Percentiles rank a stretch among this genome's conserved stretches.
phyloP scores from a whole-genome alignment of 2,329 filamentous ascomycete species.

The Immersiporthe knoxdaviesiana region DNA sequence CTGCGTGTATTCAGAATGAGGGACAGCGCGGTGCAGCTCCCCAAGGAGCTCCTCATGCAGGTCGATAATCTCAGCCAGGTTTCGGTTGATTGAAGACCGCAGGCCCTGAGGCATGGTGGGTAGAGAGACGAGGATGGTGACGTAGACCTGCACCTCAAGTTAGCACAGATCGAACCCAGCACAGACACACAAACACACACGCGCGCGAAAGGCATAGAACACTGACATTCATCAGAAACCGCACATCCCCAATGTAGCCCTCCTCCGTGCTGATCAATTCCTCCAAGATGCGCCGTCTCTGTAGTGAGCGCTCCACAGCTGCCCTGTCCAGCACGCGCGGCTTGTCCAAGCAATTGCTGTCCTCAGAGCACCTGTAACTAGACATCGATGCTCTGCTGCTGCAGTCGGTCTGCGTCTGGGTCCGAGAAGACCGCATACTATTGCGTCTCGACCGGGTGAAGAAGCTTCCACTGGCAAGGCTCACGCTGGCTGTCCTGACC shows the following conservation, averaged over 20 bases:
- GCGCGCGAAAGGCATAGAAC: no score
- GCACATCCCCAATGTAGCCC: conserved; percentile 84
- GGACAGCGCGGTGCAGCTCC: conserved; percentile 72
- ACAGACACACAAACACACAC: neutral
- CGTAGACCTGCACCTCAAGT: conserved; percentile 62
- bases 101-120: conserved; percentile 66
- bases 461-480: conserved; percentile 72
- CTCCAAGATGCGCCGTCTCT: conserved; percentile 78
- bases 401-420: conserved; percentile 62
- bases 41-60: conserved; percentile 82
- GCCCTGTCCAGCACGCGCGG: conserved; percentile 63
- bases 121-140: conserved; percentile 73
- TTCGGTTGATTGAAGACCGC: conserved; percentile 75
- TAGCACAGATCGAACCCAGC: conserved; percentile 6
- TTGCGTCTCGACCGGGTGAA: conserved; percentile 62
- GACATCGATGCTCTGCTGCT: conserved; percentile 65
- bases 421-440: conserved; percentile 56
- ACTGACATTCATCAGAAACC: conserved; percentile 81
- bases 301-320: conserved; percentile 71
- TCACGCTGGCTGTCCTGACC: conserved; percentile 80
- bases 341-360: conserved; percentile 64
- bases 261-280: conserved; percentile 88
- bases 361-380: conserved; percentile 65
- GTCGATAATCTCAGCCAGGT: conserved; percentile 77
- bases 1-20: conserved; percentile 67